Conservation (phyloP, 2,329 filamentous ascomycete genomes). For the Phoma sp. region DNA sequence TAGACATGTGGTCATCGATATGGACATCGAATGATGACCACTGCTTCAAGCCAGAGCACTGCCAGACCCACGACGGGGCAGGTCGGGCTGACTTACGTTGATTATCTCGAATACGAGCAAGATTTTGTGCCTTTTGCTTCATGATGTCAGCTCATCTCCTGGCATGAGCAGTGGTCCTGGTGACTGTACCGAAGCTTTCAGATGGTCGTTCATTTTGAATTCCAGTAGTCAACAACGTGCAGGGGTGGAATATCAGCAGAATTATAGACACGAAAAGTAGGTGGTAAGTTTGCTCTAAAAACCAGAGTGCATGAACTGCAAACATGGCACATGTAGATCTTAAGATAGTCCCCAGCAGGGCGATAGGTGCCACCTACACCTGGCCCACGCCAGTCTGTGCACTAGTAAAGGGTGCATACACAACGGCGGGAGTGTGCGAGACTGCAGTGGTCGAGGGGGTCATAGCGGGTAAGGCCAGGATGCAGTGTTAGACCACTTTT, state of each 20-base stretch:
- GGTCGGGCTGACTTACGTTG: slow-evolving; percentile 54
- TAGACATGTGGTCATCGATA: not conserved
- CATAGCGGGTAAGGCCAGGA: slow-evolving; percentile 26
- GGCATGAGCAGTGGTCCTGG: not conserved
- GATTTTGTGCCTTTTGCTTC: slow-evolving; percentile 47
- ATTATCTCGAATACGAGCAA: slow-evolving; percentile 74
- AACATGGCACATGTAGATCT: slow-evolving; percentile 33
- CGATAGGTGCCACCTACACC: slow-evolving; percentile 31
- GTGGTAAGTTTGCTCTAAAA: slow-evolving; percentile 26
- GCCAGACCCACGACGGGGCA: no score
- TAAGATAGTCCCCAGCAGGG: slow-evolving; percentile 27
- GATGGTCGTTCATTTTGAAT: slow-evolving; percentile 37
- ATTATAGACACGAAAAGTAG: slow-evolving; percentile 10
- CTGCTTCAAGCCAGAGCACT: not conserved
- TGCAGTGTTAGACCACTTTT: slow-evolving; percentile 17
- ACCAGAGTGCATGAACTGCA: slow-evolving; percentile 25
- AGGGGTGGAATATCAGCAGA: slow-evolving; percentile 14
- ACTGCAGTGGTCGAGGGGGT: slow-evolving; percentile 25
- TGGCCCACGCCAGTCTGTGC: slow-evolving; percentile 28
- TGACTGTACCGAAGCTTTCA: slow-evolving; percentile 29
- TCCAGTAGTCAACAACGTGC: slow-evolving; percentile 12
- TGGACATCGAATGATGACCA: not conserved
- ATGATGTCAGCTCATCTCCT: slow-evolving; percentile 8
- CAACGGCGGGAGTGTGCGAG: slow-evolving; percentile 20
- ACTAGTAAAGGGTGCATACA: slow-evolving; percentile 24